Conservation (phyloP, 2,329 filamentous ascomycete genomes). For the Fulvia fulva region DNA sequence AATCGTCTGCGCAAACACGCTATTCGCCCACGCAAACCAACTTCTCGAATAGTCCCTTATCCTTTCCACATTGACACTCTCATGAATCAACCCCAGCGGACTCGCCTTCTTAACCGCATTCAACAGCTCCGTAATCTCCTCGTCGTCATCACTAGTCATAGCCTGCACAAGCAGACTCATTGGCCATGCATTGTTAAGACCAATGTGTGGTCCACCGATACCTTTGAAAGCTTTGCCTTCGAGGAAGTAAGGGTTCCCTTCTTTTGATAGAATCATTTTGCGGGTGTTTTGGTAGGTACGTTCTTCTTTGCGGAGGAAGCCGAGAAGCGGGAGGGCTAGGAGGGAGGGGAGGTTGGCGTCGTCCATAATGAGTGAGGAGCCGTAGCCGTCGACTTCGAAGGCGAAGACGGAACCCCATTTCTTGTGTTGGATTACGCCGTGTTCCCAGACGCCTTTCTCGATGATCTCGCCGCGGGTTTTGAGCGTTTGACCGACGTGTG, state of each 20-base stretch:
- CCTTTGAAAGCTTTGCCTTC: conserved; percentile 72
- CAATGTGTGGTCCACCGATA: conserved; percentile 82
- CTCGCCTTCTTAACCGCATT: conserved; percentile 71
- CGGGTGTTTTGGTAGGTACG: conserved; percentile 82
- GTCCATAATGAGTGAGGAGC: conserved; percentile 79
- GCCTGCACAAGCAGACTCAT: conserved; percentile 92
- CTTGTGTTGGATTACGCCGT: conserved; percentile 74
- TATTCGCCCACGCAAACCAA: conserved; percentile 99
- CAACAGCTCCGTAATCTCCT: conserved; percentile 73
- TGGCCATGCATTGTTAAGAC: conserved; percentile 88
- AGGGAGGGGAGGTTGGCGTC: conserved; percentile 84
- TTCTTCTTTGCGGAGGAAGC: conserved; percentile 64
- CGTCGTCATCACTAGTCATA: conserved; percentile 78
- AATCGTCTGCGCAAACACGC: conserved; percentile 89
- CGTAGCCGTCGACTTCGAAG: conserved; percentile 84
- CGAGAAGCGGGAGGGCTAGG: conserved; percentile 72
- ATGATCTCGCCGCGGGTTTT: conserved; percentile 61
- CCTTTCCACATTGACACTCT: conserved; percentile 81
- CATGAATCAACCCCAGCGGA: conserved; percentile 77
- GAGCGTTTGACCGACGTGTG: conserved; percentile 46
- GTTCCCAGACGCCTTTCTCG: conserved; percentile 72
- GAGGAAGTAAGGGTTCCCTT: conserved; percentile 85
- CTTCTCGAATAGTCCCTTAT: conserved; percentile 71
- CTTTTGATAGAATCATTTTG: conserved; percentile 69
- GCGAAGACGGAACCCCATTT: conserved; percentile 77